Conservation (phyloP, 192 early-diverging fungal genomes). For the Coemansia brasiliensis region DNA sequence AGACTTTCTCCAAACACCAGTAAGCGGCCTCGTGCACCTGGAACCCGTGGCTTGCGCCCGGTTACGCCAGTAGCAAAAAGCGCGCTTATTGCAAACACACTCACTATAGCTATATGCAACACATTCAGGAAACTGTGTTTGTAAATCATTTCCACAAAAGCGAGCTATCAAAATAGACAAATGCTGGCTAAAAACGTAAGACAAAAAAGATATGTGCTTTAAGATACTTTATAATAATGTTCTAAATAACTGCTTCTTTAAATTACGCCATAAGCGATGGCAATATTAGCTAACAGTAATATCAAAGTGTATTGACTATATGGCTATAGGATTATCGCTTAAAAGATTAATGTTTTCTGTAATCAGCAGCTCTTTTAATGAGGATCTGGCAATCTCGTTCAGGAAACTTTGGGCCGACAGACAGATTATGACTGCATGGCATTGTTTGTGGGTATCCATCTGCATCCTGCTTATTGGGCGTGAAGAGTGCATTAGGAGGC, state of each 20-base stretch:
- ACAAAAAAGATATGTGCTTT: too few relatives aligned
- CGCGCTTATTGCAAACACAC: not conserved
- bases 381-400: constrained; percentile 37
- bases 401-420: constrained; percentile 22
- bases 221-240: too few relatives aligned
- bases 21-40: constrained; percentile 43
- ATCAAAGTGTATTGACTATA: too few relatives aligned
- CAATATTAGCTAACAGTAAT: too few relatives aligned
- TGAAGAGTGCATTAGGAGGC: constrained; percentile 17
- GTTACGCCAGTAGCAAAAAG: not conserved
- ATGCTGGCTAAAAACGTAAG: too few relatives aligned
- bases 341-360: not conserved
- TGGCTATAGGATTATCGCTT: not conserved
- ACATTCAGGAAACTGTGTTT: too few relatives aligned
- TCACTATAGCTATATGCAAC: not conserved
- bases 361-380: constrained; percentile 8
- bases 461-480: constrained; percentile 7
- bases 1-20: constrained; percentile 54
- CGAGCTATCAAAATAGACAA: too few relatives aligned
- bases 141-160: too few relatives aligned
- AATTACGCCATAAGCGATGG: too few relatives aligned
- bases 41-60: constrained; percentile 46
- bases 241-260: too few relatives aligned
- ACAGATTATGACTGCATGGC: constrained; percentile 11
- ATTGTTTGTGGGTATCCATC: constrained; percentile 15